Evolutionary conservation across 2,329 filamentous ascomycete genomes (phyloP), one percentile per base, ranked within the genome.

Genomic region (Aspergillus neotritici): DNA sequence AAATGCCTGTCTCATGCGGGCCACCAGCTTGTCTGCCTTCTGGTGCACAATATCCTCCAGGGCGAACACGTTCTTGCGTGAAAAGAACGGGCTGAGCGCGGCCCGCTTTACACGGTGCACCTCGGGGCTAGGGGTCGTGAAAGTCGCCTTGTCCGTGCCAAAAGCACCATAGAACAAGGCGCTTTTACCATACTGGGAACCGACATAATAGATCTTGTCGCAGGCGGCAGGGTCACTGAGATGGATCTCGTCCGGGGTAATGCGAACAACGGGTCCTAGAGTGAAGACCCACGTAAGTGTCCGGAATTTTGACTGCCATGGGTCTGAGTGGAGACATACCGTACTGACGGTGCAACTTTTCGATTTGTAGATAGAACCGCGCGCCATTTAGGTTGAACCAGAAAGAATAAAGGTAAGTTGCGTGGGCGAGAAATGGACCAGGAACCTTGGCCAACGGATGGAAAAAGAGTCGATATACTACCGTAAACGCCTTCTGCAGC

Each of bases 81-180:
- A 61, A 44, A 63, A 63, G 49, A 60, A 61, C 12, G 59, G 56
- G 41, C 54, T 61, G 37, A 63, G 47, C 3, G 60, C 55, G 13
- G 58, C 49, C 28, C 61, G 52, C 35, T 60, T 57, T 6, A 55
- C 46, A 9, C 57, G 58, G 45, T 63, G 60, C 10, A 55, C 40
- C 13, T 60, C 54, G 34, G 56, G 51, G 37, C 51, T 53, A 13
- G 52, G 36, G 1, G 57, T 58, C 8, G 55, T 51, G 39, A 65
- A 68, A 49, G 64, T 60, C 41, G 59, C 50, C 29, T 53, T 49
- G 5, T 53, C 43, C 9, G 49, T 53, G 39, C 55, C 56, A 38
- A 62, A 57, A 15, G 51, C 51, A 16, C 51, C 43, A 4, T 60
- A 57, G 41, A 62, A 59, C 15, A 43, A 42, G n/a, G 52, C 42